phyloP scores from a whole-genome alignment of 441 rosid genomes.

The Jatropha podagrica region DNA sequence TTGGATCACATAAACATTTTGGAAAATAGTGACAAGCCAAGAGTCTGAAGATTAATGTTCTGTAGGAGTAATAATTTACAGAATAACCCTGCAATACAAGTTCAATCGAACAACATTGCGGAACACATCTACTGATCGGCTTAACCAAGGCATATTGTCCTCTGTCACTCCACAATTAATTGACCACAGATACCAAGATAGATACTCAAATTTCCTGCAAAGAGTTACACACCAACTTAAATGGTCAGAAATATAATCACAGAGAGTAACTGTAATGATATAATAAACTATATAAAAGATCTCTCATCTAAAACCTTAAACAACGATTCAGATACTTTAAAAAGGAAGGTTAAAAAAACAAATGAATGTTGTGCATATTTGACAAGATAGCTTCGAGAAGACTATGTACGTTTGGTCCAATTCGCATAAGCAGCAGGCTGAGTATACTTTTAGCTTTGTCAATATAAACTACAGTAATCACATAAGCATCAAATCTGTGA shows the following conservation, averaged over 20 bases:
- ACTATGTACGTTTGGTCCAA: not conserved
- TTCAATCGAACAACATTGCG: constrained; percentile 55
- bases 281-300: not conserved
- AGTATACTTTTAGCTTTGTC: not conserved
- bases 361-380: not conserved
- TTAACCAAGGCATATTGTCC: constrained; percentile 64
- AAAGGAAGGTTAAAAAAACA: not conserved
- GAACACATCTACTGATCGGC: constrained; percentile 42
- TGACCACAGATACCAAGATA: constrained; percentile 19
- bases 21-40: constrained; percentile 9
- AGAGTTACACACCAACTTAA: not conserved
- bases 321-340: not conserved
- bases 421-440: not conserved
- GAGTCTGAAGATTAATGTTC: constrained; percentile 10
- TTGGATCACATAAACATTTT: constrained; percentile 44
- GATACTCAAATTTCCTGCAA: constrained; percentile 30
- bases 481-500: not conserved
- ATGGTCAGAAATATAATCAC: not conserved
- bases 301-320: not conserved
- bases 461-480: not conserved
- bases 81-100: constrained; percentile 76
- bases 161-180: constrained; percentile 25
- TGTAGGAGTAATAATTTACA: constrained; percentile 34
- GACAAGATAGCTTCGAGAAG: not conserved
- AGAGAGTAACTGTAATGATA: not conserved